phyloP scores from a whole-genome alignment of 2,329 filamentous ascomycete genomes.

The Bipolaris oryzae region DNA sequence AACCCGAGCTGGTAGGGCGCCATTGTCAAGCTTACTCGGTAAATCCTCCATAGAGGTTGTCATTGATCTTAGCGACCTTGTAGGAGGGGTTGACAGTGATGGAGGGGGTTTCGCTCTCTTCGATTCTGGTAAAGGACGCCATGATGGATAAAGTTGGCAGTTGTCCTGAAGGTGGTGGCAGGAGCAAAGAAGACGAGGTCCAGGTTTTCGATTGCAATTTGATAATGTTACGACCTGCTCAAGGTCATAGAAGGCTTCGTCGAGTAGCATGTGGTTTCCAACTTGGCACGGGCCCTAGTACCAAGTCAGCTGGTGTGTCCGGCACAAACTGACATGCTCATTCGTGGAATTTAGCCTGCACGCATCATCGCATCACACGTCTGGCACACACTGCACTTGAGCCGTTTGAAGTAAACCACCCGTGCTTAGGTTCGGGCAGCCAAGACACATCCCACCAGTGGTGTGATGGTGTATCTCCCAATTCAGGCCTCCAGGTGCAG shows the following conservation, averaged over 20 bases:
- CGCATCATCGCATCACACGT: not conserved
- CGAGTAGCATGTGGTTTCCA: conserved; percentile 9
- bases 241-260: conserved; percentile 19
- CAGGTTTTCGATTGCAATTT: conserved; percentile 1
- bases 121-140: conserved; percentile 75
- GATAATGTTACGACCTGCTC: conserved; percentile 11
- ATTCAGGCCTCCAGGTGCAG: not conserved
- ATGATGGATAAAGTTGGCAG: conserved; percentile 51
- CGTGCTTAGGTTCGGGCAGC: not conserved
- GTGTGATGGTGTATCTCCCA: not conserved
- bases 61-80: conserved; percentile 74
- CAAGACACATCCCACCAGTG: conserved; percentile 17
- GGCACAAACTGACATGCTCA: not conserved
- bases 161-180: not conserved
- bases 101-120: conserved; percentile 64
- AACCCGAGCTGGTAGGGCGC: not conserved
- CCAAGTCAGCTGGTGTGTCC: conserved; percentile 10
- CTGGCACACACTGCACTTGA: conserved; percentile 1
- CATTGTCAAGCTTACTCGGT: conserved; percentile 66
- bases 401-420: conserved; percentile 3
- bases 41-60: conserved; percentile 84
- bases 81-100: conserved; percentile 70
- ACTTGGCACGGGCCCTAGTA: conserved; percentile 13
- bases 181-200: not conserved
- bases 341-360: conserved; percentile 12